Conservation (phyloP, 345 rosid genomes). For the Balakata baccata region DNA sequence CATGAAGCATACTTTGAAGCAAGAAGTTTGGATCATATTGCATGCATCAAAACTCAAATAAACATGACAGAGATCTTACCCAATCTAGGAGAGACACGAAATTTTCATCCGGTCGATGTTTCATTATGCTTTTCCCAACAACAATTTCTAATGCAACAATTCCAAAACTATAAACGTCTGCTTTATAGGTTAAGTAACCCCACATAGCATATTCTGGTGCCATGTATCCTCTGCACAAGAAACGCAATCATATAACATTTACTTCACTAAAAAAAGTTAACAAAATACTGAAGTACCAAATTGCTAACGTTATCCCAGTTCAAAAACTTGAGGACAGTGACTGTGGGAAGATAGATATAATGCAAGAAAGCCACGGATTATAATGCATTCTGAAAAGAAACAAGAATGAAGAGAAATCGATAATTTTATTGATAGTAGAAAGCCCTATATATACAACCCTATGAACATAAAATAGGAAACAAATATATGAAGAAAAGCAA, state of each 20-base stretch:
- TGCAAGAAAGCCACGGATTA: too few relatives aligned
- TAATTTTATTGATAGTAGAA: too few relatives aligned
- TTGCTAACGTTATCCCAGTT: not conserved
- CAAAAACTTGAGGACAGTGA: not conserved
- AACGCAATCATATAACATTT: not conserved
- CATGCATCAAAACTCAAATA: not conserved
- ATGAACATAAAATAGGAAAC: too few relatives aligned
- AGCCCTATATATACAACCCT: too few relatives aligned
- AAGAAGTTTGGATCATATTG: not conserved
- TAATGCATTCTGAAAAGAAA: too few relatives aligned
- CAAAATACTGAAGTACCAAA: not conserved
- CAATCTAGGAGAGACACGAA: conserved; percentile 54
- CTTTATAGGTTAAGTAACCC: conserved; percentile 58
- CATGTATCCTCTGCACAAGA: conserved; percentile 49
- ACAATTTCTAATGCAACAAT: conserved; percentile 54
- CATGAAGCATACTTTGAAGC: not conserved
- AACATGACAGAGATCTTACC: conserved; percentile 27
- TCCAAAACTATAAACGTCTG: conserved; percentile 66
- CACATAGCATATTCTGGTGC: conserved; percentile 67
- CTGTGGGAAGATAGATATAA: too few relatives aligned
- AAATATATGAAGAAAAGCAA: too few relatives aligned
- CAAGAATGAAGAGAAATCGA: too few relatives aligned
- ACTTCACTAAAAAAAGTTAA: not conserved
- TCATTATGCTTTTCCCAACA: conserved; percentile 47
- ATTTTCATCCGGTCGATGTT: conserved; percentile 35